These are phyloP conservation scores for Colletotrichum orbiculare DNA, from an alignment of 2,329 filamentous ascomycete genomes.

Conservation along the genomic window DNA sequence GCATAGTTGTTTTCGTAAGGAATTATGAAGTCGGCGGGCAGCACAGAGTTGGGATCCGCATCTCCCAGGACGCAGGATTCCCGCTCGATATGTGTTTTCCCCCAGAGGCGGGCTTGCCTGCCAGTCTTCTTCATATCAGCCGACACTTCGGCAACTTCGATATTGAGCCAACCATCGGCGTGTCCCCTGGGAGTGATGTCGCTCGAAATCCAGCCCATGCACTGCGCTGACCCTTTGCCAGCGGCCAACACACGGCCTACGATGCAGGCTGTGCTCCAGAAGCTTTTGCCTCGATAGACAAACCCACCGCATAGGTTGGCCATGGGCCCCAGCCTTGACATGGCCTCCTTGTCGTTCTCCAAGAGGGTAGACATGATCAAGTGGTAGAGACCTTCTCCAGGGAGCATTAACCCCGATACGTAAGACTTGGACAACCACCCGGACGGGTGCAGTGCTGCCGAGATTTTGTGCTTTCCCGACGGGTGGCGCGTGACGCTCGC, in stretches of 20 bases:
- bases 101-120: constrained; percentile 70
- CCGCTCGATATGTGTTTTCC: constrained; percentile 67
- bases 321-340: constrained; percentile 67
- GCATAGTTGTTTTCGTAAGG: constrained; percentile 67
- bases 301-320: constrained; percentile 74
- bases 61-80: constrained; percentile 71
- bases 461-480: constrained; percentile 63
- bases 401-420: constrained; percentile 72
- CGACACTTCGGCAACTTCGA: constrained; percentile 64
- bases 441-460: constrained; percentile 66
- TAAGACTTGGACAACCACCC: constrained; percentile 78
- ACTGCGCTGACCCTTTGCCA: constrained; percentile 70
- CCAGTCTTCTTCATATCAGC: constrained; percentile 62
- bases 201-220: constrained; percentile 76
- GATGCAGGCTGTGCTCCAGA: constrained; percentile 75
- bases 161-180: constrained; percentile 68
- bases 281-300: constrained; percentile 71
- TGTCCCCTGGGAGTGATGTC: constrained; percentile 64
- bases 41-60: constrained; percentile 62
- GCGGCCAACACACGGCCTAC: constrained; percentile 74
- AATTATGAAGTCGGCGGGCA: constrained; percentile 72
- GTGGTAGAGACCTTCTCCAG: constrained; percentile 71
- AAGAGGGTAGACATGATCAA: constrained; percentile 74
- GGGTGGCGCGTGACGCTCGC: constrained; percentile 39
- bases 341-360: constrained; percentile 71